Conservation (phyloP, 805 yeast species). For the Candida maris region DNA sequence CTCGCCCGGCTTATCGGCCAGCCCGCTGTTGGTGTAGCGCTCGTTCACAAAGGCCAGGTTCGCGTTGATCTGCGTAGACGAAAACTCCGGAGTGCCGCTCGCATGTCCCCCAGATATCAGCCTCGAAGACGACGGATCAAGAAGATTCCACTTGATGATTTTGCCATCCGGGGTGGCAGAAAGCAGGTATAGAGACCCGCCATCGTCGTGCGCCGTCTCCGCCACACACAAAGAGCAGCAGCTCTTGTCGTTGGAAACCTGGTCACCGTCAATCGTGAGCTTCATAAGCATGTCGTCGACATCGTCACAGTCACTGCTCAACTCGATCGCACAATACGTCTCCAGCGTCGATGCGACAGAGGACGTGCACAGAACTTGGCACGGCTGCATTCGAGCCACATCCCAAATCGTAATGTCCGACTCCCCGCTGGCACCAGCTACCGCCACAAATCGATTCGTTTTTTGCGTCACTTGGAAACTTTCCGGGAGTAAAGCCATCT, state of each 20-base stretch:
- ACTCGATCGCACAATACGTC: slow-evolving; percentile 23
- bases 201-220: slow-evolving; percentile 4
- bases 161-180: slow-evolving; percentile 19
- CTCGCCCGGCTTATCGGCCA: slow-evolving; percentile 3
- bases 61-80: slow-evolving; percentile 36
- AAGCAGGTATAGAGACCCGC: slow-evolving; percentile 9
- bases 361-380: slow-evolving; percentile 26
- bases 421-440: slow-evolving; percentile 63
- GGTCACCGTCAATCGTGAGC: slow-evolving; percentile 9
- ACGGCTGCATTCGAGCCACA: slow-evolving; percentile 57
- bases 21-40: slow-evolving; percentile 16
- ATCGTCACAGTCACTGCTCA: slow-evolving; percentile 19
- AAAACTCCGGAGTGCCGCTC: slow-evolving; percentile 16
- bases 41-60: slow-evolving; percentile 41
- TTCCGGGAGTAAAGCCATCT: slow-evolving; percentile 43
- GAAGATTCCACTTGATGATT: slow-evolving; percentile 39
- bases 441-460: slow-evolving; percentile 44
- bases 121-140: slow-evolving; percentile 30
- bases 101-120: slow-evolving; percentile 22
- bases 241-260: slow-evolving; percentile 19
- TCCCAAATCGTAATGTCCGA: slow-evolving; percentile 73
- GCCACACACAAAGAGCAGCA: slow-evolving; percentile 21
- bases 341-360: slow-evolving; percentile 24
- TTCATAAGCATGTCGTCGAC: slow-evolving; percentile 22
- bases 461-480: slow-evolving; percentile 32